phyloP scores from a whole-genome alignment of 305 asterid species.

The Fraxinus platypoda region DNA sequence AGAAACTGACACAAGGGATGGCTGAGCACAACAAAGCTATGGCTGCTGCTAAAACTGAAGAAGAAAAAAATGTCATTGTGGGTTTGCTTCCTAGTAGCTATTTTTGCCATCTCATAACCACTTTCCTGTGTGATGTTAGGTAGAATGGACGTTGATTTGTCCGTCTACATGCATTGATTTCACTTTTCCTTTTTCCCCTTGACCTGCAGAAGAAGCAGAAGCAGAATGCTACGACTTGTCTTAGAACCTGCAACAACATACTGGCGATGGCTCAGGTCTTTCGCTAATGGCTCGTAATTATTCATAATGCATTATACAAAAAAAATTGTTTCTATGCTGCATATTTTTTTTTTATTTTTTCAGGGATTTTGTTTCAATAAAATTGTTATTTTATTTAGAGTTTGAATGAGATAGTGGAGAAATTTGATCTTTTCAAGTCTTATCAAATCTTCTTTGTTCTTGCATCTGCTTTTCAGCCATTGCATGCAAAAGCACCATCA shows the following conservation, averaged over 20 bases:
- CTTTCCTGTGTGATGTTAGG: neutral
- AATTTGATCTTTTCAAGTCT: neutral
- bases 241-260: conserved; percentile 81
- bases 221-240: conserved; percentile 80
- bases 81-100: conserved; percentile 27
- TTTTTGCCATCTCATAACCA: neutral
- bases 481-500: conserved; percentile 85
- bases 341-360: neutral
- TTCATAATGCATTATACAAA: neutral
- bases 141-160: neutral
- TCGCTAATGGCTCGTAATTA: neutral
- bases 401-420: neutral
- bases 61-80: conserved; percentile 76
- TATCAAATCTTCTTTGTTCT: neutral
- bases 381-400: neutral
- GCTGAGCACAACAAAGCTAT: conserved; percentile 90
- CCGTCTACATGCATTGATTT: conserved; percentile 1
- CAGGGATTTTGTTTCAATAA: neutral
- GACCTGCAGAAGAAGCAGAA: conserved; percentile 74
- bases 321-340: neutral
- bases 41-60: conserved; percentile 85
- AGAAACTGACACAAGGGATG: conserved; percentile 96
- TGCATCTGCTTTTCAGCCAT: conserved; percentile 45
- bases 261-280: conserved; percentile 71
- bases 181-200: neutral